Base-by-base conservation (phyloP, 129 eudicot genomes). In the Escallonia rubra region DNA sequence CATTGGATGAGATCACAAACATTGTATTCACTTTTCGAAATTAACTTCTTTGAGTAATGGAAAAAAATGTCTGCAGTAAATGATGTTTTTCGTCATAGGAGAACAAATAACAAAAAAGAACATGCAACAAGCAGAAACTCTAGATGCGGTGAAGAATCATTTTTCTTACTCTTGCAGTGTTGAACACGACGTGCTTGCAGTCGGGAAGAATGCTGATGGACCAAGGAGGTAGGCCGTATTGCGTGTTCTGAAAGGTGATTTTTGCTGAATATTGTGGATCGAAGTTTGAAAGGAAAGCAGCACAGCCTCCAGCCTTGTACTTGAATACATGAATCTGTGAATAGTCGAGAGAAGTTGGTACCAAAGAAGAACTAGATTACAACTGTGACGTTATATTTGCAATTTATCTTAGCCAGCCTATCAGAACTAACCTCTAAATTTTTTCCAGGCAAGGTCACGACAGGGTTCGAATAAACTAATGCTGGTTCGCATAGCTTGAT, bases 191-290 rank as follows among this genome's bases (percentile, higher is more conserved):
- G 52, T 51, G 66, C 55, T 74, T 74, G 68, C 79, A 74, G 73
- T 66, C 79, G 40, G 79, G 79, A 23, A 74, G 65, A 65, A 74
- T 74, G 79, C 79, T 74, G 41, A 74, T 65, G 41, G 79, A 74
- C 72, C 72, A 74, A 4, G 79, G 67, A 47, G 79, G 79, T 42
- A 74, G 52, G 15, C 50, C 57, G 51, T 74, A 74, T 9, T 71
- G 49, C 43, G 45, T 43, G 8, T 65, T 70, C 43, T 74, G 65
- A 41, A 66, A 67, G 10, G 41, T 47, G 15, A 67, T 73, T 9
- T 38, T 66, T 60, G 67, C 63, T 46, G 34, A 51, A 13, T 73
- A 57, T 49, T 49, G 47, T 14, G 59, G 14, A 38, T 16, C 79
- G 13, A 34, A 40, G 8, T 74, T 66, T 46, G 79, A 61, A 5